Percentiles rank a stretch among this genome's conserved stretches.
phyloP scores from a whole-genome alignment of 768 basidiomycete species.

The Ephemerocybe angulata region DNA sequence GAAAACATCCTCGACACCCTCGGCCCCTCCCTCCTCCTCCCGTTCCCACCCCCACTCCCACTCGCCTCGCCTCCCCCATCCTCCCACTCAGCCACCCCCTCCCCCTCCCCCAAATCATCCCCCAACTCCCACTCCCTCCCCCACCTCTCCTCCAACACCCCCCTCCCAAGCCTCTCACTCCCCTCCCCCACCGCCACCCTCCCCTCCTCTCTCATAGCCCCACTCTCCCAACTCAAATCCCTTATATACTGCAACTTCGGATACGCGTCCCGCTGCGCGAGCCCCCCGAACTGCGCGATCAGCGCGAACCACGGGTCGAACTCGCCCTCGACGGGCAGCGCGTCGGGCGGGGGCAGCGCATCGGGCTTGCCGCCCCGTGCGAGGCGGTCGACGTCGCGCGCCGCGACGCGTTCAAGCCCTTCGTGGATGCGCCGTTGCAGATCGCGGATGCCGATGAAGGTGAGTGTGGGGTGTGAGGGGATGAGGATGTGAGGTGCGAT shows the following conservation, averaged over 20 bases:
- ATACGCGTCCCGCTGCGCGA: not conserved
- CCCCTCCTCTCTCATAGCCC: not conserved
- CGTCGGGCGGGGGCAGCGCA: slow-evolving; percentile 2
- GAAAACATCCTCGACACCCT: not conserved
- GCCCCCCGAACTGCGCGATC: not conserved
- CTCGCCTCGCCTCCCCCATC: not conserved
- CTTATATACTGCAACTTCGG: not conserved
- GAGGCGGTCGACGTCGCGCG: slow-evolving; percentile 29
- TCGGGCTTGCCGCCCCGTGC: slow-evolving; percentile 15
- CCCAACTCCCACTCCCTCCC: not conserved
- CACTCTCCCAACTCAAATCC: slow-evolving; percentile 5
- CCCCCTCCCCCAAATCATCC: not conserved
- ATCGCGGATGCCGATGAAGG: slow-evolving; percentile 70
- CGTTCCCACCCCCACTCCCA: not conserved
- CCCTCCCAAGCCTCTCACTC: not conserved
- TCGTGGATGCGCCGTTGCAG: slow-evolving; percentile 54
- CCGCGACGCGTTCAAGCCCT: slow-evolving; percentile 23
- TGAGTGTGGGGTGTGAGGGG: slow-evolving; percentile 57
- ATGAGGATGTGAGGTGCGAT: slow-evolving; percentile 73
- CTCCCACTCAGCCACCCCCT: not conserved
- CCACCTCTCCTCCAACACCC: not conserved
- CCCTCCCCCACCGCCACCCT: not conserved
- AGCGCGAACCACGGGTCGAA: not conserved
- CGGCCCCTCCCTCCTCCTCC: not conserved
- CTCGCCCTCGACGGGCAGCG: not conserved